phyloP scores from a whole-genome alignment of 345 rosid species.

The Linum usitatissimum region DNA sequence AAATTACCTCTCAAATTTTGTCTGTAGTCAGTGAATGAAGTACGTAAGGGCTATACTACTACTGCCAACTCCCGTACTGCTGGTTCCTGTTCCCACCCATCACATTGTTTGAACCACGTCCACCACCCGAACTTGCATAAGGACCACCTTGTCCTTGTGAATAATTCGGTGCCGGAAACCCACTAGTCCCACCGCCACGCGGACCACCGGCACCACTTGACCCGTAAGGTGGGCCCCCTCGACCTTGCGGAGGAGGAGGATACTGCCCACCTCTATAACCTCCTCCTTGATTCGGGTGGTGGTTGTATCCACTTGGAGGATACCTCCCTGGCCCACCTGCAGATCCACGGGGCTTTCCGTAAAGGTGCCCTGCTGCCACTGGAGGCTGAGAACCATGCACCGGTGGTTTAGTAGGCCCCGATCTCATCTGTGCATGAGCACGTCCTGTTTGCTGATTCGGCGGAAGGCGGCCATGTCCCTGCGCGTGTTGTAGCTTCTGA shows the following conservation, averaged over 20 bases:
- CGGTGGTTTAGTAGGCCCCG: slow-evolving; percentile 22
- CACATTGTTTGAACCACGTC: slow-evolving; percentile 62
- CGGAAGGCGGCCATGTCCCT: slow-evolving; percentile 64
- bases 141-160: slow-evolving; percentile 49
- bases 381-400: slow-evolving; percentile 60
- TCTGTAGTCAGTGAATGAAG: too few relatives aligned
- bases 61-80: slow-evolving; percentile 70
- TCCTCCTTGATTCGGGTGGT: slow-evolving; percentile 41
- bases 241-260: slow-evolving; percentile 43
- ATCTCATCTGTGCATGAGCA: slow-evolving; percentile 48
- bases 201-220: slow-evolving; percentile 49
- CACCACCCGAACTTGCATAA: slow-evolving; percentile 58
- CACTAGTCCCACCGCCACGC: slow-evolving; percentile 50
- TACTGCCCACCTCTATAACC: slow-evolving; percentile 65
- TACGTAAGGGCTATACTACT: not conserved
- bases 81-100: slow-evolving; percentile 82
- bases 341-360: slow-evolving; percentile 66
- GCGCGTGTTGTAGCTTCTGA: slow-evolving; percentile 78
- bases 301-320: slow-evolving; percentile 44
- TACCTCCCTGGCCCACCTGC: slow-evolving; percentile 67
- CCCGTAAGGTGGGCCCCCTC: slow-evolving; percentile 20
- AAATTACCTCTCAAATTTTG: too few relatives aligned
- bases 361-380: slow-evolving; percentile 66
- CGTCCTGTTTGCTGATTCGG: slow-evolving; percentile 80
- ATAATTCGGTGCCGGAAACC: slow-evolving; percentile 67